phyloP scores from a whole-genome alignment of 1,284 basidiomycete species.

The Cutaneotrichosporon cutaneum region DNA sequence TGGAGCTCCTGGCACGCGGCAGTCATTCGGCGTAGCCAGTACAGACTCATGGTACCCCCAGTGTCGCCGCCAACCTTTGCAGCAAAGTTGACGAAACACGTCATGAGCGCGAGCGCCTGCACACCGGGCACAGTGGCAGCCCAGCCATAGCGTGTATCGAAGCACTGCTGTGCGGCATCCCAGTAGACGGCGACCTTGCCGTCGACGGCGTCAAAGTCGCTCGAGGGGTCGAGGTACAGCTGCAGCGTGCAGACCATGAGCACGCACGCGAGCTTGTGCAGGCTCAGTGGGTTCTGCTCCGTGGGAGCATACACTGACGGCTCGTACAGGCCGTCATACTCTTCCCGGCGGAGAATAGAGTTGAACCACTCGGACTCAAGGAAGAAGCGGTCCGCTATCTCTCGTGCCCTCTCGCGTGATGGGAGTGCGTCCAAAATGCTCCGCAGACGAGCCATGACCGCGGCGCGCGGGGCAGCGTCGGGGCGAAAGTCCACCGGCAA shows the following conservation, averaged over 20 bases:
- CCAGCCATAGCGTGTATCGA: slow-evolving; percentile 49
- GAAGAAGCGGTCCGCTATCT: slow-evolving; percentile 36
- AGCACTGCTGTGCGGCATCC: slow-evolving; percentile 45
- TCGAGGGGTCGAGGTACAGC: slow-evolving; percentile 38
- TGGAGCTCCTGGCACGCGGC: slow-evolving; percentile 43
- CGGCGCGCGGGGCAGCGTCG: background rate
- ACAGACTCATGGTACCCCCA: slow-evolving; percentile 33
- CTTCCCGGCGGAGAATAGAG: slow-evolving; percentile 37
- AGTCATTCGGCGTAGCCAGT: slow-evolving; percentile 47
- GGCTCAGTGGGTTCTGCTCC: slow-evolving; percentile 41
- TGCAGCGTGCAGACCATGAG: slow-evolving; percentile 45
- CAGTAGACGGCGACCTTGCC: slow-evolving; percentile 40
- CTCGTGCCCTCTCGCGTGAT: slow-evolving; percentile 31
- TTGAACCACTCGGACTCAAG: slow-evolving; percentile 40
- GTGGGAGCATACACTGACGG: slow-evolving; percentile 45
- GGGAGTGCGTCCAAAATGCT: slow-evolving; percentile 38
- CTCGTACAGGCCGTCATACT: slow-evolving; percentile 44
- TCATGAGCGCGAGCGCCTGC: slow-evolving; percentile 41
- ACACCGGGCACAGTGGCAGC: slow-evolving; percentile 43
- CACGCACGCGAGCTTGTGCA: slow-evolving; percentile 49
- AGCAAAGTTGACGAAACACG: slow-evolving; percentile 45
- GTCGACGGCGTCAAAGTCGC: slow-evolving; percentile 28
- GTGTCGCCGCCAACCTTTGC: slow-evolving; percentile 40
- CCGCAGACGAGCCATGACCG: slow-evolving; percentile 31
- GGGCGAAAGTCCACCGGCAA: background rate